phyloP scores from a whole-genome alignment of 2,329 filamentous ascomycete species.

The Thelonectria blattea region DNA sequence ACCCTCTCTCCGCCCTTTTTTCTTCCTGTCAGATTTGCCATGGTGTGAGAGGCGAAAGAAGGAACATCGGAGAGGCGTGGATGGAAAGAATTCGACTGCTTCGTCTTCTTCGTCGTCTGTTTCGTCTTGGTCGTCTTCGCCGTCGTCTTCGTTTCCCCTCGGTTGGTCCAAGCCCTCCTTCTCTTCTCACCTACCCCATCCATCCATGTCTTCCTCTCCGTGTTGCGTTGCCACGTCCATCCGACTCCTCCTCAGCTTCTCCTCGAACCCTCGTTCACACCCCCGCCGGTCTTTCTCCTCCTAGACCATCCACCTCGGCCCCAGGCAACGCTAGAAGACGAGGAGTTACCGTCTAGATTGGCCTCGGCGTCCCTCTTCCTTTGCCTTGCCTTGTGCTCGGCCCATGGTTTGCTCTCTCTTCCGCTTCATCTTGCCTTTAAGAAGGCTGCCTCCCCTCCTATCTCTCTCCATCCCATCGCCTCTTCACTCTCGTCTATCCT shows the following conservation, averaged over 20 bases:
- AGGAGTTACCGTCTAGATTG: not conserved
- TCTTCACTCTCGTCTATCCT: constrained; percentile 19
- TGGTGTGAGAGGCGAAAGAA: not conserved
- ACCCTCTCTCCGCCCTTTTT: not conserved
- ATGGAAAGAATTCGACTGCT: not conserved
- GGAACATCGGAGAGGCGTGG: constrained; percentile 1
- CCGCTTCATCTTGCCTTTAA: constrained; percentile 28
- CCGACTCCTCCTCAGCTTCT: not conserved
- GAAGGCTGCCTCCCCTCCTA: constrained; percentile 22
- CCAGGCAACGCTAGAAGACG: constrained; percentile 19
- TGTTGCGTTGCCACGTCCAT: constrained; percentile 20
- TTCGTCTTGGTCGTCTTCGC: constrained; percentile 20
- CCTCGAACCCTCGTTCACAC: not conserved
- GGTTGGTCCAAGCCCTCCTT: constrained; percentile 18
- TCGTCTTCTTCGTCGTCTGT: not conserved
- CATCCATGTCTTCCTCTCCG: constrained; percentile 30
- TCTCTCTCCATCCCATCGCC: constrained; percentile 16
- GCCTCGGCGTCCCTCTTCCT: constrained; percentile 3
- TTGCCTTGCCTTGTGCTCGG: constrained; percentile 11
- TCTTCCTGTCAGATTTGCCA: constrained; percentile 1
- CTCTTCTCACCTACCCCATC: constrained; percentile 29
- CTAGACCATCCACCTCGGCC: constrained; percentile 6
- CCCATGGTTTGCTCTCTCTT: constrained; percentile 18
- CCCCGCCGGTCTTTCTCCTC: constrained; percentile 6
- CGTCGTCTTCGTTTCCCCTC: constrained; percentile 20